A percentile compares a stretch with the other conserved stretches of the same genome.
Evolutionary conservation across 139 green algal genomes (phyloP).

Genomic region (Chlorella sorokiniana): DNA sequence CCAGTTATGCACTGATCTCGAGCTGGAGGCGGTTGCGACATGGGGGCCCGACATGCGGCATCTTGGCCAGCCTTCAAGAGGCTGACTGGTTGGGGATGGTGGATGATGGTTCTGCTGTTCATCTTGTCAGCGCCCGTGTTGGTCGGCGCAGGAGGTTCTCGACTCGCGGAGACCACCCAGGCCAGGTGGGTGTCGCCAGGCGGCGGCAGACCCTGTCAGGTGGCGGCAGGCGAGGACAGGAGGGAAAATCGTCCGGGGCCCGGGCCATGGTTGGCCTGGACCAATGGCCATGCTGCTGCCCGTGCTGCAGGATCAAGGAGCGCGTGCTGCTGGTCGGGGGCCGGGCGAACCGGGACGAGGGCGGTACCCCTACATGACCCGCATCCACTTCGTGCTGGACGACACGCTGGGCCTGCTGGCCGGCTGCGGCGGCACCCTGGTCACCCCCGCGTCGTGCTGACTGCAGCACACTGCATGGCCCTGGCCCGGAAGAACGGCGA

Average conservation of each 20-base stretch:
- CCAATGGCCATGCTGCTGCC: neutral
- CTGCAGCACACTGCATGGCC: slow-evolving; percentile 8
- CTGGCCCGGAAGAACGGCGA: neutral
- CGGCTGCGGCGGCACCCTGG: slow-evolving; percentile 10
- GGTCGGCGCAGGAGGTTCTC: too few species aligned
- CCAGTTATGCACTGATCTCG: too few species aligned
- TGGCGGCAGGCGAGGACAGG: too few species aligned
- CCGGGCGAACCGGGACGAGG: neutral
- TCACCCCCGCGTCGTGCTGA: slow-evolving; percentile 19
- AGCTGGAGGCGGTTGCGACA: too few species aligned
- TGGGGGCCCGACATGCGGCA: neutral
- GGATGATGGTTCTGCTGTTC: too few species aligned
- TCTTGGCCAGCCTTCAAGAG: neutral
- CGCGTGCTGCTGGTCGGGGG: slow-evolving; percentile 14
- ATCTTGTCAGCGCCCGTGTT: too few species aligned
- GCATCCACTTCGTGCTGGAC: slow-evolving; percentile 21
- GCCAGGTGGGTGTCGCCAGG: too few species aligned
- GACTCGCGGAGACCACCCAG: too few species aligned
- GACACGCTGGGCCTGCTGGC: slow-evolving; percentile 20
- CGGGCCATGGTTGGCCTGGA: too few species aligned
- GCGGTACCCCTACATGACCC: neutral
- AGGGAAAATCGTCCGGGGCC: too few species aligned
- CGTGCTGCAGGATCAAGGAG: neutral
- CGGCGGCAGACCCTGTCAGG: too few species aligned
- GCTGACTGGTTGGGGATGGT: too few species aligned